These are phyloP conservation scores for bread wheat (Triticum aestivum) DNA, from an alignment of 176 grass and related monocot genomes.

Conservation along the genomic window IWGSC_CS_RefSeq_v2.1 NC_057812.1:567778942-567779441, in stretches of 20 bases:
- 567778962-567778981: conserved; percentile 60
- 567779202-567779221: conserved; percentile 56
- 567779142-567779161: conserved; percentile 36
- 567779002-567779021: conserved; percentile 50
- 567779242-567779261: conserved; percentile 24
- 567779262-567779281: conserved; percentile 59
- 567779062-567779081: conserved; percentile 33
- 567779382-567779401: not conserved
- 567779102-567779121: conserved; percentile 44
- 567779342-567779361: not conserved
- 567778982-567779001: conserved; percentile 26
- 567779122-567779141: conserved; percentile 55
- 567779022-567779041: conserved; percentile 46
- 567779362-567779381: conserved; percentile 26
- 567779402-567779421: not conserved
- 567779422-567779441: conserved; percentile 20
- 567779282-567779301: conserved; percentile 17
- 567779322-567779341: not conserved
- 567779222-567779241: conserved; percentile 47
- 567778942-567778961: conserved; percentile 54
- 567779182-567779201: not conserved
- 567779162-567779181: not conserved
- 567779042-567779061: conserved; percentile 55
- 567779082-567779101: conserved; percentile 37
- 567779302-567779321: not conserved